These are phyloP conservation scores for Intubia oerlemansii DNA, from an alignment of 2,329 filamentous ascomycete species.

Conservation along the genomic window DNA sequence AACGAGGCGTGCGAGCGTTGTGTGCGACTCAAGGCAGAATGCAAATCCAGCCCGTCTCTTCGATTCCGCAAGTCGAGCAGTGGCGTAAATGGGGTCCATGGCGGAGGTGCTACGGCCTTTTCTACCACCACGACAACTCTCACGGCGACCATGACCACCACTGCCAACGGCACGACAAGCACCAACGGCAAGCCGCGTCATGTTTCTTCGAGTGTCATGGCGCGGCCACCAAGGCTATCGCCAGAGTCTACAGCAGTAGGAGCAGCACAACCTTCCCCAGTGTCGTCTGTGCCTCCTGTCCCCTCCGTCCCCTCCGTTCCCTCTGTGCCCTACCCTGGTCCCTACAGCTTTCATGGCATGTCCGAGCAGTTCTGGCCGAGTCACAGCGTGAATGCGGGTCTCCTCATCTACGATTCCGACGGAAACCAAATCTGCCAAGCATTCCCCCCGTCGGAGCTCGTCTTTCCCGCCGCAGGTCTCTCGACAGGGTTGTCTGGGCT, in stretches of 20 bases:
- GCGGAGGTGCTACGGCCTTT: no score
- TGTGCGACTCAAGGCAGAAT: conserved; percentile 18
- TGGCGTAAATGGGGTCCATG: no score
- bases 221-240: no score
- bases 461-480: no score
- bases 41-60: conserved; percentile 22
- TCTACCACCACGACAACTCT: no score
- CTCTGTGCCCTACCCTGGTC: conserved; percentile 2
- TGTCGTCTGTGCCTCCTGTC: no score
- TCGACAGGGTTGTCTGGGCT: no score
- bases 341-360: conserved; percentile 4
- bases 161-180: no score
- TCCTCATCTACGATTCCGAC: conserved; percentile 2
- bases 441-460: background rate
- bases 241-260: conserved; percentile 8
- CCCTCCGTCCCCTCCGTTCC: no score
- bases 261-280: background rate
- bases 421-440: conserved; percentile 3
- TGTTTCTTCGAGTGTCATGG: no score
- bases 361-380: conserved; percentile 3
- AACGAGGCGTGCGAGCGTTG: conserved; percentile 21
- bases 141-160: no score
- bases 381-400: conserved; percentile 1
- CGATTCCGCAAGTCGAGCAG: conserved; percentile 7
- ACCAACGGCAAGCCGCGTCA: no score